phyloP scores from a whole-genome alignment of 2,329 filamentous ascomycete species.

The Diaporthe ampelina region DNA sequence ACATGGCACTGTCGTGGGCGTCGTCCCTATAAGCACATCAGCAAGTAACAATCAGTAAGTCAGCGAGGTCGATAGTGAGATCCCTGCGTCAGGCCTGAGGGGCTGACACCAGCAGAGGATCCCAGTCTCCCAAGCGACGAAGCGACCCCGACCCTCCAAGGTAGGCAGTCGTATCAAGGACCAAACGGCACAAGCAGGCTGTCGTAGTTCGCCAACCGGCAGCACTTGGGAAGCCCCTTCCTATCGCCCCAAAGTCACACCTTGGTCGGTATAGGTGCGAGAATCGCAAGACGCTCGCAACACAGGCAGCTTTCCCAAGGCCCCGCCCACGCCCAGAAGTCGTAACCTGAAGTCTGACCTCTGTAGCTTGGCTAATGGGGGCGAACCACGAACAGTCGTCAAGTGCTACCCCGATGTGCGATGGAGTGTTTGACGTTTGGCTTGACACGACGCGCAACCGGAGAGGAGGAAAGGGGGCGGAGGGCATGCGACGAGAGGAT shows the following conservation, averaged over 20 bases:
- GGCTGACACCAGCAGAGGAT: slow-evolving; percentile 1
- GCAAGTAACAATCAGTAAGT: background rate
- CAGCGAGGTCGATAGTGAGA: background rate
- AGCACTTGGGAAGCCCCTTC: slow-evolving; percentile 27
- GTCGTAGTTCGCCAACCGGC: slow-evolving; percentile 20
- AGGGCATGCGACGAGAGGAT: background rate
- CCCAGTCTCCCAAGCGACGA: background rate
- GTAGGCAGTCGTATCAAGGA: background rate
- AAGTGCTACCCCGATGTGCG: slow-evolving; percentile 20
- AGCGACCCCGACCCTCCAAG: background rate
- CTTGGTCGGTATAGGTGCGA: slow-evolving; percentile 21
- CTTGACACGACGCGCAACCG: background rate
- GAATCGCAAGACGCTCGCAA: background rate
- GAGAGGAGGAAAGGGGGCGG: background rate
- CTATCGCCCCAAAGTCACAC: slow-evolving; percentile 9
- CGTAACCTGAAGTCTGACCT: background rate
- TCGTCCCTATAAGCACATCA: slow-evolving; percentile 26
- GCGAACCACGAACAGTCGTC: slow-evolving; percentile 2
- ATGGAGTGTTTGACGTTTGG: slow-evolving; percentile 22
- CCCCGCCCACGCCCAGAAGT: slow-evolving; percentile 25
- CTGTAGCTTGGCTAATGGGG: slow-evolving; percentile 18
- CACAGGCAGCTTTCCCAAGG: slow-evolving; percentile 28
- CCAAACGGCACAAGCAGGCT: slow-evolving; percentile 8
- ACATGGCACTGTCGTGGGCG: background rate
- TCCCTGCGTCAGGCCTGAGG: slow-evolving; percentile 8